These are phyloP conservation scores for Ophiostoma angusticollis DNA, from an alignment of 2,329 filamentous ascomycete species.

Conservation along the genomic window DNA sequence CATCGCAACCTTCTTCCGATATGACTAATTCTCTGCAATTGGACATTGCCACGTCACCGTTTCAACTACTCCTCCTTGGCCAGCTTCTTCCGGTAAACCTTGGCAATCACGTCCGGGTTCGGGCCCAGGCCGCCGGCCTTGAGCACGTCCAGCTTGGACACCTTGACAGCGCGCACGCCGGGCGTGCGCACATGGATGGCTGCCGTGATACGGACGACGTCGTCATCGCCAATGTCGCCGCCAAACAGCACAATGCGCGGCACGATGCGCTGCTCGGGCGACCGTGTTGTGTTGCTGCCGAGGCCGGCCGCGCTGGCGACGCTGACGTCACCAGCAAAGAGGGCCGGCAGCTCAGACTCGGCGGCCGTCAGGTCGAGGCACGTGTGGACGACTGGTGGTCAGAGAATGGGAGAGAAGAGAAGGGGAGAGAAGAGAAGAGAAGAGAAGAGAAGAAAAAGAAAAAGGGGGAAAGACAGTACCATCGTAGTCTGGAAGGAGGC, in stretches of 20 bases:
- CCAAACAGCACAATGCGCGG: constrained; percentile 16
- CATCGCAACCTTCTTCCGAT: too few species aligned
- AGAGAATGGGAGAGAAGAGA: not conserved
- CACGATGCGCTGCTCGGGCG: constrained; percentile 10
- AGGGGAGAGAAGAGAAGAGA: not conserved
- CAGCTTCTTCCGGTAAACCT: constrained; percentile 19
- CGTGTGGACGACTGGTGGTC: constrained; percentile 11
- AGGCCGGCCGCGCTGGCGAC: constrained; percentile 25
- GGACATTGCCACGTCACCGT: too few species aligned
- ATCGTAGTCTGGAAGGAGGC: constrained; percentile 11
- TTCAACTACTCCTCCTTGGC: constrained; percentile 10
- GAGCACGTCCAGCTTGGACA: constrained; percentile 18
- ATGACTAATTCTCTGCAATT: too few species aligned
- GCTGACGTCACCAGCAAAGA: constrained; percentile 90
- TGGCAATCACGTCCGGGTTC: constrained; percentile 18
- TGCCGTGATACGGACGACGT: constrained; percentile 11
- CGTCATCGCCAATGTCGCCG: constrained; percentile 14
- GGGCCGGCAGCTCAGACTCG: constrained; percentile 71
- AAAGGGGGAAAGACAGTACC: constrained; percentile 2
- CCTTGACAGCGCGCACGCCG: constrained; percentile 14
- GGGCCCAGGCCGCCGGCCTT: constrained; percentile 17
- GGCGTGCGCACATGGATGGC: constrained; percentile 9
- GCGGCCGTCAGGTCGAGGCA: constrained; percentile 53
- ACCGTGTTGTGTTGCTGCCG: constrained; percentile 14
- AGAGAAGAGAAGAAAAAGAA: not conserved